Evolutionary conservation across 306 rosid species (phyloP), one percentile per base, ranked within the genome.

Genomic region (Vigna nakashimae): DNA sequence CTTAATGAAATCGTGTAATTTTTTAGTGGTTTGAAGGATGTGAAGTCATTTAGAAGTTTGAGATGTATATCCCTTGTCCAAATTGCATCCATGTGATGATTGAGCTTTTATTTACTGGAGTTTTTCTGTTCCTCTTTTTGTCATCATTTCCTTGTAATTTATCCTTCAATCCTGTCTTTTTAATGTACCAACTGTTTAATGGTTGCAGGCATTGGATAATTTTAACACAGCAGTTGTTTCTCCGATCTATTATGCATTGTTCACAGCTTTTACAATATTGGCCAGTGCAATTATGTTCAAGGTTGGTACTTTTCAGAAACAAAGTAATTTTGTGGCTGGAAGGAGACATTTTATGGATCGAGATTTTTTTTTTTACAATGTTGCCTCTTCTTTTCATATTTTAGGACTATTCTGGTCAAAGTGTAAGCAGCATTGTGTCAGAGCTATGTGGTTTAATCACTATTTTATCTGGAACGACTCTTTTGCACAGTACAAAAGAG

Each of bases 231-330:
- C 98, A 28, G 81, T 92, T 74, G 97, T 95, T 82, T 92, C 98
- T 42, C 97, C 98, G 2, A 92, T 92, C 57, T 88, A 94, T 88
- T 92, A 89, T 76, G 97, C 98, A 79, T 75, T 95, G 90, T 95
- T 92, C 90, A 95, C 97, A 55, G 63, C 93, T 56, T 89, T 91
- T 84, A 95, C 98, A 73, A 92, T 95, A 77, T 84, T 92, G 22
- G 98, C 98, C 74, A 91, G 97, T 58, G 90, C 86, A 60, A 92
- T 95, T 74, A 95, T 95, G 98, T 95, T 92, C 46, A 95, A 92
- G 98, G 98, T 86, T 71, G 62, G 80, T 90, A 81, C 62, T 76
- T 77, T 67, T 70, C 56, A 32, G 78, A 58, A 79, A 30, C 71
- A 55, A 24, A 64, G 75, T 72, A 83, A 59, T 49, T 15, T 46